These are phyloP conservation scores for Gastrodia elata DNA, from an alignment of 106 monocot species.

Conservation along the genomic window DNA sequence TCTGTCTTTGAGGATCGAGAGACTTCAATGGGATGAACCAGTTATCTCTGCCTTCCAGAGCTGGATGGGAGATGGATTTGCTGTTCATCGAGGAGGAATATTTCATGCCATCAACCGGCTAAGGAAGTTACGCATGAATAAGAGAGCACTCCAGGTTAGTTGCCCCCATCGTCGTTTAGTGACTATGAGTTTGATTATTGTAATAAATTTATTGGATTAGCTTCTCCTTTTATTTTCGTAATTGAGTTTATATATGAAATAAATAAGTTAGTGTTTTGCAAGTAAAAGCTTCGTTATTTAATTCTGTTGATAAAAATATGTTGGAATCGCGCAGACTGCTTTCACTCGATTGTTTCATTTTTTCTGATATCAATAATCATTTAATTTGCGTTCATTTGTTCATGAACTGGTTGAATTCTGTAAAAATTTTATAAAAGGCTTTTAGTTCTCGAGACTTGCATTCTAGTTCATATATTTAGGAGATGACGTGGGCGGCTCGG, in stretches of 20 bases:
- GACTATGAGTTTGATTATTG: constrained; percentile 16
- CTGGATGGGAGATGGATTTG: constrained; percentile 82
- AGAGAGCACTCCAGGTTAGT: constrained; percentile 75
- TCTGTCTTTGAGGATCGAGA: constrained; percentile 62
- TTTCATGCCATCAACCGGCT: constrained; percentile 87
- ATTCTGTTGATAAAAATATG: no score
- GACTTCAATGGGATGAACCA: constrained; percentile 33
- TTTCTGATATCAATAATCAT: background rate
- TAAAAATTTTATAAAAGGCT: background rate
- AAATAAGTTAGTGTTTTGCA: no score
- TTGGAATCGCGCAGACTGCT: background rate
- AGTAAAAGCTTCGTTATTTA: no score
- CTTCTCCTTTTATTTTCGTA: background rate
- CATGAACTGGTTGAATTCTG: background rate
- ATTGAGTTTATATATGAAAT: no score
- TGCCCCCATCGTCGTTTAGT: constrained; percentile 2
- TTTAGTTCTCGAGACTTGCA: background rate
- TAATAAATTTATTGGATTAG: background rate
- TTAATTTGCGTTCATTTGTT: background rate
- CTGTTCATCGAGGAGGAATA: constrained; percentile 57
- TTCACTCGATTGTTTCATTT: background rate
- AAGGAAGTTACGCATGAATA: constrained; percentile 53
- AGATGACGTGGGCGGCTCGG: background rate
- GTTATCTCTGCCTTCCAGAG: constrained; percentile 56
- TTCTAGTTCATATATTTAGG: background rate